Evolutionary conservation across 2,329 filamentous ascomycete species (phyloP), one percentile per base, ranked within the genome.

Genomic region (Penicillium thymicola): DNA sequence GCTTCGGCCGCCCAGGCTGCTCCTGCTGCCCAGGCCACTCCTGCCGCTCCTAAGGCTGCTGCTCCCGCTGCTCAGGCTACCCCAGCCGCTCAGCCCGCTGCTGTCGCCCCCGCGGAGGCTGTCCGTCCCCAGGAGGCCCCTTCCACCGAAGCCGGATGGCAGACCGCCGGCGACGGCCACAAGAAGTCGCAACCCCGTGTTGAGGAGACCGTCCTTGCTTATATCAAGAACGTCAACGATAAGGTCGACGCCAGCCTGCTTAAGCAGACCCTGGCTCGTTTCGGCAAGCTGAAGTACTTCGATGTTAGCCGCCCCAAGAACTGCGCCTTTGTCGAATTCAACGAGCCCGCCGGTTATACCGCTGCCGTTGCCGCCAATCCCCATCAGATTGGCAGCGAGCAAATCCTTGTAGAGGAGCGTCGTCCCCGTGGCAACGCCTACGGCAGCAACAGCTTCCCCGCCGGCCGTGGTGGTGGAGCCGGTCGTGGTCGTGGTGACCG

Each of bases 261-360:
- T 58, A 88, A 83, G 74, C 81, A 82, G 51, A 82, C 85, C 52
- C 80, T 99, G 50, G 81, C 85, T 65, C 85, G 86, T 66, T 92
- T 87, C 60, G 85, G 85, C 60, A 84, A 86, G 70, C 72, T 87
- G 46, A 77, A 78, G 59, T 85, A 87, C 70, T 85, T 86, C 65
- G 85, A 87, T 68, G 81, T 87, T 64, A 85, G 81, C 71, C 82
- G 85, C 62, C 76, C 76, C 68, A 97, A 96, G 93, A 97, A 94
- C 82, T 97, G 92, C 70, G 94, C 94, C 27, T 97, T 97, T 71
- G 90, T 97, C 58, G 94, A 99, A 75, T 99, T 94, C 76, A 89
- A 87, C 70, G 89, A 88, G 45, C 72, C 85, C 23, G 86, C 92
- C 54, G 91, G 86, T 45, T 97, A 96, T 77, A 84, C 90, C 73